Percentiles rank a stretch among this genome's conserved stretches.
Conservation (phyloP, 352 stramenopile genomes). For the Blastocystis sp. region DNA sequence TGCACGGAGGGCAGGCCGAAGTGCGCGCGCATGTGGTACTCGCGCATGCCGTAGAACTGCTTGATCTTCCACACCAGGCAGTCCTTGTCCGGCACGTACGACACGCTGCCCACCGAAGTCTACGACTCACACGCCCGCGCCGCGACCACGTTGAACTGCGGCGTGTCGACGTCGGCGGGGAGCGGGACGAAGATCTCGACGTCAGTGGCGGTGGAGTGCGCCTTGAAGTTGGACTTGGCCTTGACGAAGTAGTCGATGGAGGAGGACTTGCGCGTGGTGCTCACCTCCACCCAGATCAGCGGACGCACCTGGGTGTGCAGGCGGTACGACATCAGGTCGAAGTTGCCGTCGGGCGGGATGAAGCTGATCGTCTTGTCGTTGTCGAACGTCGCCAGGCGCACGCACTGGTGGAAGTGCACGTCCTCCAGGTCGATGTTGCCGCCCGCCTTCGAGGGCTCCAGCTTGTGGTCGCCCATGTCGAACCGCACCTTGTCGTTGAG, state of each 20-base stretch:
- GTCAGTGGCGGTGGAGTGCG: conserved; percentile 94
- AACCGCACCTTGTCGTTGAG: conserved; percentile 99
- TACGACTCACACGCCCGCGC: not conserved
- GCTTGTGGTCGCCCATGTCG: conserved; percentile 84
- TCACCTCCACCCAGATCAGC: conserved; percentile 95
- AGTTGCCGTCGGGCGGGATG: conserved; percentile 98
- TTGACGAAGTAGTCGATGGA: conserved; percentile 78
- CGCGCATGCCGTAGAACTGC: conserved; percentile 93
- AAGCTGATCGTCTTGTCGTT: conserved; percentile 99
- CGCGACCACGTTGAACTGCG: conserved; percentile 90
- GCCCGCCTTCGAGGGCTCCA: conserved; percentile 81
- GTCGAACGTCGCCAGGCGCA: conserved; percentile 96
- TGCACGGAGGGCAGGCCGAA: conserved; percentile 96
- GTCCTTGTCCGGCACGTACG: conserved; percentile 95
- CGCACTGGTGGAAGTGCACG: conserved; percentile 99
- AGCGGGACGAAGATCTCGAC: conserved; percentile 99
- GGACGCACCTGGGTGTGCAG: conserved; percentile 97
- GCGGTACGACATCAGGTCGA: conserved; percentile 95
- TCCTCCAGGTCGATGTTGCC: conserved; percentile 92
- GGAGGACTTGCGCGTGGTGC: conserved; percentile 85
- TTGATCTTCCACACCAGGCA: conserved; percentile 98
- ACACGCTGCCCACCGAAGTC: conserved; percentile 46
- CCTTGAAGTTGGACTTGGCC: conserved; percentile 98
- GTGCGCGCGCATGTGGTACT: conserved; percentile 99
- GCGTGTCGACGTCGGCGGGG: conserved; percentile 93